Conservation (phyloP, 257 asterid genomes). For the Linaria vulgaris region DNA sequence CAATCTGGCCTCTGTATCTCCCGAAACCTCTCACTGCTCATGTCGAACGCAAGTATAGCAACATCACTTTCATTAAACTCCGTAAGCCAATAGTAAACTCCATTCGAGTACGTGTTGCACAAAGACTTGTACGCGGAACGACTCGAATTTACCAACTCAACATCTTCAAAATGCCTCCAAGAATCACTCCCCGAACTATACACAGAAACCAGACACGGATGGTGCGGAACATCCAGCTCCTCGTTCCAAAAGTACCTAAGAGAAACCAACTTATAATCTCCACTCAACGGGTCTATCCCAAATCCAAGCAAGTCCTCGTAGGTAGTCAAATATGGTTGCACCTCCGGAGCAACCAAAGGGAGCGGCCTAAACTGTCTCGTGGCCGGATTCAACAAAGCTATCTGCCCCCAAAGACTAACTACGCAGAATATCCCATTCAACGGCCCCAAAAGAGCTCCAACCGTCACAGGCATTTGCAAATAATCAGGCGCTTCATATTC, state of each 20-base stretch:
- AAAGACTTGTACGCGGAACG: slow-evolving; percentile 25
- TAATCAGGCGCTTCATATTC: slow-evolving; percentile 30
- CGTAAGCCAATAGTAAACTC: slow-evolving; percentile 47
- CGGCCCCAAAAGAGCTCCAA: slow-evolving; percentile 40
- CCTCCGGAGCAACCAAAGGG: slow-evolving; percentile 25
- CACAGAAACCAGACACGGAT: slow-evolving; percentile 32
- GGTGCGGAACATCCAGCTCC: slow-evolving; percentile 22
- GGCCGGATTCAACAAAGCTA: slow-evolving; percentile 47
- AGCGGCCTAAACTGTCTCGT: slow-evolving; percentile 43
- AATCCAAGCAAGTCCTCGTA: slow-evolving; percentile 37
- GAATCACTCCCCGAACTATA: slow-evolving; percentile 40
- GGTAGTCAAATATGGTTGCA: slow-evolving; percentile 24
- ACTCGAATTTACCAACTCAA: slow-evolving; percentile 28
- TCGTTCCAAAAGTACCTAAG: slow-evolving; percentile 36
- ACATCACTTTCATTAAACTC: slow-evolving; percentile 23
- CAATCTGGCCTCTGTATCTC: slow-evolving; percentile 33
- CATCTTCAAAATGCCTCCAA: slow-evolving; percentile 43
- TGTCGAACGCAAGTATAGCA: slow-evolving; percentile 40
- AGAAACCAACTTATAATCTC: slow-evolving; percentile 41
- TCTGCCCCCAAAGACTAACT: slow-evolving; percentile 16
- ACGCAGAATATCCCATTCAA: slow-evolving; percentile 42
- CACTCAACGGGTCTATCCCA: slow-evolving; percentile 38
- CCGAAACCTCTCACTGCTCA: slow-evolving; percentile 34
- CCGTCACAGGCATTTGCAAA: slow-evolving; percentile 29
- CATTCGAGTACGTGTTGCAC: slow-evolving; percentile 43